Evolutionary conservation across 441 rosid species (phyloP).

Genomic region (Corymbia citriodora): DNA sequence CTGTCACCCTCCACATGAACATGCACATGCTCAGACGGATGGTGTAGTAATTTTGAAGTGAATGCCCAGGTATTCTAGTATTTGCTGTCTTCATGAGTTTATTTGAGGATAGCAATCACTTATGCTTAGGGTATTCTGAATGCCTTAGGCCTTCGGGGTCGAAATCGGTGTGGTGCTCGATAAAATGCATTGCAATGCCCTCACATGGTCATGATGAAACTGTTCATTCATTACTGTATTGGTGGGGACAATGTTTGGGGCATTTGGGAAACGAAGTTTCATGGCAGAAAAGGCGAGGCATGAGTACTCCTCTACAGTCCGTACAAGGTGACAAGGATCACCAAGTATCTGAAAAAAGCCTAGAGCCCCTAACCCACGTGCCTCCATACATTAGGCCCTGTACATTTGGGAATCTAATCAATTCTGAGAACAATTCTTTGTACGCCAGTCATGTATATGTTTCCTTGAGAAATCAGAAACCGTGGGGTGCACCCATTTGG

Average conservation of each 20-base stretch:
- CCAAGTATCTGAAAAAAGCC: background rate
- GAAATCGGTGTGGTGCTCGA: background rate
- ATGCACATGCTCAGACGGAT: background rate
- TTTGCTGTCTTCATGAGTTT: background rate
- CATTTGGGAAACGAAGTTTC: background rate
- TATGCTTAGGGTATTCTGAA: background rate
- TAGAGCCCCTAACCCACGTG: background rate
- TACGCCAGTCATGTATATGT: background rate
- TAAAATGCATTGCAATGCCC: background rate
- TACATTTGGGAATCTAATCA: background rate
- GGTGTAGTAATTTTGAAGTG: constrained; percentile 8
- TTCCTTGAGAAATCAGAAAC: background rate
- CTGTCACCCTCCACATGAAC: background rate
- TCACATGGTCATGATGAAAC: background rate
- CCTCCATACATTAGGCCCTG: background rate
- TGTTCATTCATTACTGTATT: background rate
- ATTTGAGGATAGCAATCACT: background rate
- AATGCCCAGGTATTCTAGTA: background rate
- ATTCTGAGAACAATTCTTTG: background rate
- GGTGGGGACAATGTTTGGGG: background rate
- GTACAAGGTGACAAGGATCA: background rate
- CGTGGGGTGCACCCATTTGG: background rate
- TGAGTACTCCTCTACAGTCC: background rate
- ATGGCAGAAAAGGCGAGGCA: background rate
- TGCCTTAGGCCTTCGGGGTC: background rate